A percentile compares a stretch with the other conserved stretches of the same genome.
phyloP scores from a whole-genome alignment of 306 rosid genomes.

The Castanospermum australe region DNA sequence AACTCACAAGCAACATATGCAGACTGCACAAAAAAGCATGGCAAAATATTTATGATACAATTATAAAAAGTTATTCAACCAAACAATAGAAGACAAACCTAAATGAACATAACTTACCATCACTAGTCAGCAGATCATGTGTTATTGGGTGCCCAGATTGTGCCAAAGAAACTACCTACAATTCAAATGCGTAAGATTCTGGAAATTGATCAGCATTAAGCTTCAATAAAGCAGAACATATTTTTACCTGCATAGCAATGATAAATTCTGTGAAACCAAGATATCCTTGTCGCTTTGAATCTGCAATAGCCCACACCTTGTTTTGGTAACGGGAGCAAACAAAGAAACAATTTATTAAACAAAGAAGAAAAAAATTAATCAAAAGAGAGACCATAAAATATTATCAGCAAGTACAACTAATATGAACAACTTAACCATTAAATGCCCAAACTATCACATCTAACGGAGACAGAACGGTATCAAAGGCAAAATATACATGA shows the following conservation, averaged over 20 bases:
- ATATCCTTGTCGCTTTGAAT: conserved; percentile 90
- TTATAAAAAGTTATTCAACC: neutral
- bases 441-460: conserved; percentile 10
- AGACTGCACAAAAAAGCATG: neutral
- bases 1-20: neutral
- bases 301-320: conserved; percentile 96
- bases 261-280: conserved; percentile 84
- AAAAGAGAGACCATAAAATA: neutral
- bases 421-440: neutral
- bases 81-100: conserved; percentile 8
- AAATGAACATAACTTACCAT: conserved; percentile 29
- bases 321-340: conserved; percentile 15
- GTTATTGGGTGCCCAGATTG: conserved; percentile 43
- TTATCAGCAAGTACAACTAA: neutral
- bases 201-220: conserved; percentile 5
- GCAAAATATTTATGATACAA: conserved; percentile 4
- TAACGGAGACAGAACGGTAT: neutral
- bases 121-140: conserved; percentile 35
- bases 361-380: neutral
- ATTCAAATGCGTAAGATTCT: conserved; percentile 21
- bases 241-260: conserved; percentile 79
- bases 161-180: conserved; percentile 38
- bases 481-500: neutral
- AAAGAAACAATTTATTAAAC: conserved; percentile 20
- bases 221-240: neutral